phyloP scores from a whole-genome alignment of 2,329 filamentous ascomycete species.

The Pseudogymnoascus sp. region DNA sequence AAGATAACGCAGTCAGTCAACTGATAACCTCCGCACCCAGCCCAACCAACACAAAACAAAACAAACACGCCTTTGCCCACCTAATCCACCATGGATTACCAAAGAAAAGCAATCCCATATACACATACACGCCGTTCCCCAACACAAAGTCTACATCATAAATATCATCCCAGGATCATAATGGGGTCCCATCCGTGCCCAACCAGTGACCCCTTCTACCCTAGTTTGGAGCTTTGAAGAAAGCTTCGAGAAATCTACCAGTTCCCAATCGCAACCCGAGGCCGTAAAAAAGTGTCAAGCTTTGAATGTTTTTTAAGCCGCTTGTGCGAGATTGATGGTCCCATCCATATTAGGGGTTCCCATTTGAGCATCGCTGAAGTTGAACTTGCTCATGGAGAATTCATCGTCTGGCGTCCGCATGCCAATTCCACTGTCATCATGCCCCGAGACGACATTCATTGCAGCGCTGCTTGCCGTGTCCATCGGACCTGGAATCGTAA shows the following conservation, averaged over 20 bases:
- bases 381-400: conserved; percentile 52
- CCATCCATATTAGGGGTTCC: conserved; percentile 12
- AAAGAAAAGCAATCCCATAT: conserved; percentile 4
- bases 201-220: conserved; percentile 4
- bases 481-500: conserved; percentile 23
- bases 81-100: conserved; percentile 8
- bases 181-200: conserved; percentile 7
- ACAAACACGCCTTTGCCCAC: conserved; percentile 5
- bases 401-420: conserved; percentile 61
- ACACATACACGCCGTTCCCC: conserved; percentile 5
- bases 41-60: conserved; percentile 7
- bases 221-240: conserved; percentile 5
- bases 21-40: not conserved
- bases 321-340: not conserved
- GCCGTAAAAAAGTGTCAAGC: not conserved
- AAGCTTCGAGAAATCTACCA: conserved; percentile 1
- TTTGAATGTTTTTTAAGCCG: not conserved
- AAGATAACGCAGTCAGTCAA: not conserved
- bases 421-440: conserved; percentile 69
- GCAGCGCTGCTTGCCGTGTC: conserved; percentile 36
- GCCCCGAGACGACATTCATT: conserved; percentile 30
- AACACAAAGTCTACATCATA: conserved; percentile 8
- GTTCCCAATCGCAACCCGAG: not conserved
- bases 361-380: conserved; percentile 28
- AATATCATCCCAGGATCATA: conserved; percentile 8